A percentile compares a stretch with the other conserved stretches of the same genome.
phyloP scores from a whole-genome alignment of 192 early-diverging fungal species.

The Dissophora ornata region DNA sequence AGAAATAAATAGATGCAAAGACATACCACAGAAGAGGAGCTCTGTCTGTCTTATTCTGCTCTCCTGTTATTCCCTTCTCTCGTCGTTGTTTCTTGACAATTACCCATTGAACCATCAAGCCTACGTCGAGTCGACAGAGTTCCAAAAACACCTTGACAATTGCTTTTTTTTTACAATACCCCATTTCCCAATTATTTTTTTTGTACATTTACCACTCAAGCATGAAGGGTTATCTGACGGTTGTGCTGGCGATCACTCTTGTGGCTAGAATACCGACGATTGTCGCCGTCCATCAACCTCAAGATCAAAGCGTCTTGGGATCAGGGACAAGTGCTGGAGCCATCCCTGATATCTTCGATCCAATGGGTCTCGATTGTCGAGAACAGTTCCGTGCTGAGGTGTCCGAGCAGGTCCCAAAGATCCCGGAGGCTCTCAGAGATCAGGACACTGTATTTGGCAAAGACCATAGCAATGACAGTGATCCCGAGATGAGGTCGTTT shows the following conservation, averaged over 20 bases:
- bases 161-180: too few species aligned
- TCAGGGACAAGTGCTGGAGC: neutral
- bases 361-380: neutral
- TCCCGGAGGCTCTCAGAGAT: neutral
- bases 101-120: too few species aligned
- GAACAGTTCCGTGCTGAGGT: neutral
- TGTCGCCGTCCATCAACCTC: neutral
- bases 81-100: too few species aligned
- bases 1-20: neutral
- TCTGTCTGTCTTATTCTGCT: too few species aligned
- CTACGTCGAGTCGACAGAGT: too few species aligned
- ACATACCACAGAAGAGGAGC: too few species aligned
- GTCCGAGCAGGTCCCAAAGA: neutral
- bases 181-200: too few species aligned
- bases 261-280: neutral
- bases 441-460: neutral
- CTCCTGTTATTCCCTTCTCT: too few species aligned
- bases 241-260: constrained; percentile 1
- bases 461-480: neutral
- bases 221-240: constrained; percentile 9
- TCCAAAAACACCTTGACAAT: too few species aligned
- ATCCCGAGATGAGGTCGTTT: too few species aligned
- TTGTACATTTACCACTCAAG: too few species aligned
- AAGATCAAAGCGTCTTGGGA: constrained; percentile 4
- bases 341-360: neutral